Percentiles rank a stretch among this genome's conserved stretches.
These are phyloP conservation scores for Acacia confusa DNA, from an alignment of 306 rosid genomes.

Conservation along the genomic window DNA sequence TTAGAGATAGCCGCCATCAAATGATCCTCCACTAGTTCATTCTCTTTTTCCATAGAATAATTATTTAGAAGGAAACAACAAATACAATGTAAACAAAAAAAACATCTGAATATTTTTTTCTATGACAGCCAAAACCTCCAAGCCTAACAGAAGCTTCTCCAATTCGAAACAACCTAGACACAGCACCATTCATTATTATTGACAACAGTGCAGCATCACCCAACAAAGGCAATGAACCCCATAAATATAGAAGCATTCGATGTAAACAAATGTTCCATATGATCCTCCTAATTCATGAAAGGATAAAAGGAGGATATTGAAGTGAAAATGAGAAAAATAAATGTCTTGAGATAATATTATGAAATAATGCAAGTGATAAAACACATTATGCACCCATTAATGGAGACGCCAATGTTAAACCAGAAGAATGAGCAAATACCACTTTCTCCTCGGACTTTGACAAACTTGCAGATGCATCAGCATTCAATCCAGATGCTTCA, in stretches of 20 bases:
- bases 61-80: neutral
- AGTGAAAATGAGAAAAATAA: neutral
- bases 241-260: neutral
- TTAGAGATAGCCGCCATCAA: neutral
- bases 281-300: neutral
- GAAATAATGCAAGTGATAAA: neutral
- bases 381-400: neutral
- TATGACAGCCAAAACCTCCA: neutral
- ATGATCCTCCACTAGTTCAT: neutral
- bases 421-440: conserved; percentile 40
- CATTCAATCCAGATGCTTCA: conserved; percentile 51
- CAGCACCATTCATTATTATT: neutral
- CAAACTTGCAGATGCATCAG: conserved; percentile 46
- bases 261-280: neutral
- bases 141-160: neutral
- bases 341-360: neutral
- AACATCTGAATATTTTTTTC: neutral
- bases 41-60: neutral
- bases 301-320: neutral
- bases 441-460: conserved; percentile 38
- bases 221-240: neutral
- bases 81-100: neutral
- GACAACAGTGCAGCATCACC: neutral
- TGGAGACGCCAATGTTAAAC: neutral
- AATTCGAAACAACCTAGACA: neutral